A percentile compares a stretch with the other conserved stretches of the same genome.
Evolutionary conservation across 2,329 filamentous ascomycete species (phyloP).

Genomic region (Cytospora chrysosperma): DNA sequence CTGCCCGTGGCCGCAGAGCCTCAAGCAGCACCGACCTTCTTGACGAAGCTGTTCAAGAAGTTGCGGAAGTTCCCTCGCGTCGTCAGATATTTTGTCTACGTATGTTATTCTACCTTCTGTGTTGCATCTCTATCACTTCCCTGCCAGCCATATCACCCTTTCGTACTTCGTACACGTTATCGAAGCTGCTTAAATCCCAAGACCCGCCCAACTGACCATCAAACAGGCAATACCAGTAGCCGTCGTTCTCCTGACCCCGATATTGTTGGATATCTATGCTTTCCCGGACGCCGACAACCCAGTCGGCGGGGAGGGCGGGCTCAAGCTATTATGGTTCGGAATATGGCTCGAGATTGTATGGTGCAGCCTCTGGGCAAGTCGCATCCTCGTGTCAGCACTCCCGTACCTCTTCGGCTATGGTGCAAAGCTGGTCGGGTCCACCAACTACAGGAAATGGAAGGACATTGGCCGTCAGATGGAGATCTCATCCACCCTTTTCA

Average conservation of each 20-base stretch:
- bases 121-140: too few relatives aligned
- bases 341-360: slow-evolving; percentile 95
- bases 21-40: slow-evolving; percentile 29
- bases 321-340: slow-evolving; percentile 83
- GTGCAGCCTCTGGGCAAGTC: slow-evolving; percentile 81
- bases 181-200: neutral
- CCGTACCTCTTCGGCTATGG: slow-evolving; percentile 48
- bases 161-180: neutral
- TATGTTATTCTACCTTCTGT: slow-evolving; percentile 31
- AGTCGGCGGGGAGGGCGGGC: slow-evolving; percentile 67
- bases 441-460: slow-evolving; percentile 89
- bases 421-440: slow-evolving; percentile 74
- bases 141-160: too few relatives aligned
- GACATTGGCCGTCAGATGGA: slow-evolving; percentile 86
- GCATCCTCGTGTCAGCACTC: slow-evolving; percentile 52
- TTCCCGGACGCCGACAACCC: slow-evolving; percentile 42
- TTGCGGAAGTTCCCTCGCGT: slow-evolving; percentile 51
- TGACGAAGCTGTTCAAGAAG: slow-evolving; percentile 41
- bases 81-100: slow-evolving; percentile 49
- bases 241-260: slow-evolving; percentile 45
- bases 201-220: neutral
- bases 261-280: slow-evolving; percentile 38
- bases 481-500: slow-evolving; percentile 79
- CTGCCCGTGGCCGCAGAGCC: slow-evolving; percentile 15
- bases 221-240: slow-evolving; percentile 41